Evolutionary conservation across 2,329 filamentous ascomycete species (phyloP).

Genomic region (Cephalotrichum gorgonifer): DNA sequence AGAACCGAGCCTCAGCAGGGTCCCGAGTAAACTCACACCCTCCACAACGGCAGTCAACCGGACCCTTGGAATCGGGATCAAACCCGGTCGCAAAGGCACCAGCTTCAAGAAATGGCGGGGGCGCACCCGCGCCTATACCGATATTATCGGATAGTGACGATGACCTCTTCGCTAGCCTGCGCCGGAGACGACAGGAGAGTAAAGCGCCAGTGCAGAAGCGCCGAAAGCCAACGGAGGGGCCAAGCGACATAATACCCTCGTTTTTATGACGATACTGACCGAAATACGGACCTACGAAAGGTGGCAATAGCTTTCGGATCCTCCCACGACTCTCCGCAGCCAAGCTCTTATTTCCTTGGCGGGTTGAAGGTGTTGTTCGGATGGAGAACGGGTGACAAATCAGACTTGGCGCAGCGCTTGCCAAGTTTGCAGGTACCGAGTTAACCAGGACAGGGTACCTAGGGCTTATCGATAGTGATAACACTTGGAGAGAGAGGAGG

Average conservation of each 20-base stretch:
- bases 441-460: too few relatives aligned
- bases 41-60: not conserved
- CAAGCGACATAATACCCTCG: not conserved
- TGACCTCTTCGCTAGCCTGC: constrained; percentile 8
- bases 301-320: not conserved
- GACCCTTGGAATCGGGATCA: not conserved
- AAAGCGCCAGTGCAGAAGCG: not conserved
- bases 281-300: not conserved
- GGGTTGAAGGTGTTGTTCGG: too few relatives aligned
- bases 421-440: too few relatives aligned
- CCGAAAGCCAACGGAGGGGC: not conserved
- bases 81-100: not conserved
- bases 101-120: not conserved
- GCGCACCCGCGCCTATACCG: constrained; percentile 1
- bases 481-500: too few relatives aligned
- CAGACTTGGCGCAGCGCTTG: too few relatives aligned
- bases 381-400: too few relatives aligned
- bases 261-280: not conserved
- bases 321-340: too few relatives aligned
- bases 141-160: constrained; percentile 10
- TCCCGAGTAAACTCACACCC: not conserved
- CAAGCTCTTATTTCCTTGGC: too few relatives aligned
- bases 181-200: not conserved
- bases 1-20: not conserved
- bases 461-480: too few relatives aligned